Conservation (phyloP, 2,329 filamentous ascomycete species). For the Harringtonia aguacate region DNA sequence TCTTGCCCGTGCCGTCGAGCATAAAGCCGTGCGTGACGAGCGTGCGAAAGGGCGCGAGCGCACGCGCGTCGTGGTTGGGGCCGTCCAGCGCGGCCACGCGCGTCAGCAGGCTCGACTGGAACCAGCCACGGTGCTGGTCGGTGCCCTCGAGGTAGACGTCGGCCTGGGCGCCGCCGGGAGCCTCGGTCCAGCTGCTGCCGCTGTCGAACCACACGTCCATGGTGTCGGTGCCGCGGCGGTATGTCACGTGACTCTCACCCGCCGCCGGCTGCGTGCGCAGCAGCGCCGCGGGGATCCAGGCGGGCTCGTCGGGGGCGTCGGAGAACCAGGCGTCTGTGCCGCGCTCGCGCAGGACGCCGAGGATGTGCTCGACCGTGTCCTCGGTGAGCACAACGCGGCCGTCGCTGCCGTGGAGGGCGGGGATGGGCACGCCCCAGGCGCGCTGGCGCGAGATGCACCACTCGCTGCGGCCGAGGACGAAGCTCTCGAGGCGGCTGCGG, state of each 20-base stretch:
- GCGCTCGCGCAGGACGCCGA: constrained; percentile 62
- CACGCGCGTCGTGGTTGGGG: background rate
- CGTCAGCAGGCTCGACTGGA: constrained; percentile 90
- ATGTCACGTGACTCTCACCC: too few relatives aligned
- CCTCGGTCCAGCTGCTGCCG: constrained; percentile 78
- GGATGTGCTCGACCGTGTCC: constrained; percentile 74
- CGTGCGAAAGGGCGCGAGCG: constrained; percentile 64
- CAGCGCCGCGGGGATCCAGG: constrained; percentile 64
- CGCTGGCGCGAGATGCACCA: constrained; percentile 98
- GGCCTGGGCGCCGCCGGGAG: constrained; percentile 35
- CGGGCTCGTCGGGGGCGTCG: constrained; percentile 61
- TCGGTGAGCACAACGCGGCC: constrained; percentile 70
- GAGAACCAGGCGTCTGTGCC: constrained; percentile 95
- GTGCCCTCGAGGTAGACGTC: constrained; percentile 91
- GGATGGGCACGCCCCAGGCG: constrained; percentile 94
- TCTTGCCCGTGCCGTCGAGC: constrained; percentile 78
- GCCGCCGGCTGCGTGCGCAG: constrained; percentile 26
- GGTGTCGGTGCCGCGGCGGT: constrained; percentile 74
- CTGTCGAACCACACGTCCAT: constrained; percentile 99
- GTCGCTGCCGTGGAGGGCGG: constrained; percentile 69
- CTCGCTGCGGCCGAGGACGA: constrained; percentile 77
- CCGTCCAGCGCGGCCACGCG: constrained; percentile 54
- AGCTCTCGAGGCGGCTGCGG: constrained; percentile 66
- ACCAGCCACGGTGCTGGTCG: constrained; percentile 97
- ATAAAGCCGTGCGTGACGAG: constrained; percentile 96